These are phyloP conservation scores for Triticum aestivum DNA, from an alignment of 176 grass and related monocot species.

Conservation along the genomic window DNA sequence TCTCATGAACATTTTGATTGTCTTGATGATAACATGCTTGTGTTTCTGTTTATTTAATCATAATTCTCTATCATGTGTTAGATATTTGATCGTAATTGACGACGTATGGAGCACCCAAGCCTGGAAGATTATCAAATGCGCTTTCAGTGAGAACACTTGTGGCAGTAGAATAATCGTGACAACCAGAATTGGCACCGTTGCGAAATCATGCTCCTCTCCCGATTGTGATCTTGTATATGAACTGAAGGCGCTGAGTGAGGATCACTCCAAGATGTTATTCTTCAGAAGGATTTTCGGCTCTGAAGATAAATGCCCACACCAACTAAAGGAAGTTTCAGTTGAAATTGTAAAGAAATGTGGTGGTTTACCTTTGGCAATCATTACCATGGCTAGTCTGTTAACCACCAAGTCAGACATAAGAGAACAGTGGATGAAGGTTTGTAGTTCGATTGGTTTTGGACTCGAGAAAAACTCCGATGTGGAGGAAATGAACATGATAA, in stretches of 20 bases:
- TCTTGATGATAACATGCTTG: neutral
- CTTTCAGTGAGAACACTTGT: slow-evolving; percentile 30
- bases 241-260: slow-evolving; percentile 26
- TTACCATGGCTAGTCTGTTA: slow-evolving; percentile 46
- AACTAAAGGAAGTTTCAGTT: slow-evolving; percentile 29
- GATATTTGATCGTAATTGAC: slow-evolving; percentile 49
- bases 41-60: neutral
- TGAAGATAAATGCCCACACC: slow-evolving; percentile 39
- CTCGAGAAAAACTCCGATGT: slow-evolving; percentile 33
- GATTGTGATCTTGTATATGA: slow-evolving; percentile 32
- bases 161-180: slow-evolving; percentile 52
- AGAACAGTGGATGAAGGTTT: slow-evolving; percentile 37
- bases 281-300: slow-evolving; percentile 41
- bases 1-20: neutral
- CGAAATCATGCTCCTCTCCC: slow-evolving; percentile 42
- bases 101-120: slow-evolving; percentile 38
- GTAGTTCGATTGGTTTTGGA: slow-evolving; percentile 40
- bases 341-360: slow-evolving; percentile 47
- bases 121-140: slow-evolving; percentile 40
- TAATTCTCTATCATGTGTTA: neutral
- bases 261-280: slow-evolving; percentile 44
- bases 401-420: slow-evolving; percentile 20
- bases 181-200: slow-evolving; percentile 40
- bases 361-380: slow-evolving; percentile 52
- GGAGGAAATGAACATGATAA: slow-evolving; percentile 47